A percentile compares a stretch with the other conserved stretches of the same genome.
phyloP scores from a whole-genome alignment of 495 filamentous ascomycete species.

The Penicillium verhagenii region DNA sequence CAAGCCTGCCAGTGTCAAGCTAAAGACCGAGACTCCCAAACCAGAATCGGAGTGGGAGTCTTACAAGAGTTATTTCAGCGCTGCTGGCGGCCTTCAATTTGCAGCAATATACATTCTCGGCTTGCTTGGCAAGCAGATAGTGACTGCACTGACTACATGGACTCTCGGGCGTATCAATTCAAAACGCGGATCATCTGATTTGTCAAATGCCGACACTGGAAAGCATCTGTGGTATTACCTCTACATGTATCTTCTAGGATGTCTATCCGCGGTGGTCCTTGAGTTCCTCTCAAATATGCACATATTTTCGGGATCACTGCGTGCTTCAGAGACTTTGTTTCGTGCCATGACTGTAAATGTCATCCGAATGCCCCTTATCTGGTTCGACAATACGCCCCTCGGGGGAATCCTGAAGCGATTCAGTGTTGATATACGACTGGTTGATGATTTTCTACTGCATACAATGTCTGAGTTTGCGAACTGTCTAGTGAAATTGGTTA shows the following conservation, averaged over 20 bases:
- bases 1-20: too few species aligned
- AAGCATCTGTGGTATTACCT: background rate
- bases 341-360: background rate
- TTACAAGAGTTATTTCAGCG: background rate
- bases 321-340: background rate
- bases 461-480: background rate
- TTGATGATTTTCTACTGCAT: background rate
- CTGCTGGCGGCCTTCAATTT: background rate
- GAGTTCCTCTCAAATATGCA: background rate
- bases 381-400: background rate
- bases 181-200: background rate
- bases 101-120: background rate
- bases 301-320: background rate
- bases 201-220: background rate
- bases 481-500: background rate
- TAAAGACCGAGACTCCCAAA: too few species aligned
- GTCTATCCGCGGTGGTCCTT: background rate
- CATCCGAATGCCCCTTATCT: background rate
- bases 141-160: background rate
- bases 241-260: background rate
- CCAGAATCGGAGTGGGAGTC: too few species aligned
- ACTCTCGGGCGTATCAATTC: background rate
- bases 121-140: background rate
- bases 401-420: background rate
- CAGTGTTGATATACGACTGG: background rate